Evolutionary conservation across 805 yeast species (phyloP).

Genomic region (Ogataea chonburiensis): DNA sequence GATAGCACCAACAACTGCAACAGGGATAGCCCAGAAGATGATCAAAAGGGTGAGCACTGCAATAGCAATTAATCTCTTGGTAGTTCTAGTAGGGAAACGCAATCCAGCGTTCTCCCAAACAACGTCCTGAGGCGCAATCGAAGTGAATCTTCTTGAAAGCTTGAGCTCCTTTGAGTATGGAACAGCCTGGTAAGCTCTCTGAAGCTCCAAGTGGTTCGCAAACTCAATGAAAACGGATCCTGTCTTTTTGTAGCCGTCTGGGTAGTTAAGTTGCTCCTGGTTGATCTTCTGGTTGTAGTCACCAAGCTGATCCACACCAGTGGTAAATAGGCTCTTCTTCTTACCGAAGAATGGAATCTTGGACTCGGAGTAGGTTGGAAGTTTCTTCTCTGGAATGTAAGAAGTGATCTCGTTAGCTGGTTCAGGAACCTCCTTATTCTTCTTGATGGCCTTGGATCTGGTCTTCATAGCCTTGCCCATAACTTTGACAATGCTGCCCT

Average conservation of each 20-base stretch:
- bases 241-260: conserved; percentile 47
- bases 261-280: conserved; percentile 52
- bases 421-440: conserved; percentile 52
- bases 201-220: conserved; percentile 81
- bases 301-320: conserved; percentile 64
- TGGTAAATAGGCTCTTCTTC: conserved; percentile 81
- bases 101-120: conserved; percentile 77
- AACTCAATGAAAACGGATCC: conserved; percentile 82
- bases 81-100: conserved; percentile 53
- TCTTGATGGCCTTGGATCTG: conserved; percentile 56
- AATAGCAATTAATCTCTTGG: conserved; percentile 57
- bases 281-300: conserved; percentile 67
- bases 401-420: conserved; percentile 56
- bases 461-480: conserved; percentile 58
- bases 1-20: conserved; percentile 93
- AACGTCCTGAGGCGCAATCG: conserved; percentile 77
- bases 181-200: conserved; percentile 82
- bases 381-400: conserved; percentile 69
- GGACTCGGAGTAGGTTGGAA: conserved; percentile 78
- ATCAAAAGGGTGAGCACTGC: conserved; percentile 65
- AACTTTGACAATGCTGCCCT: conserved; percentile 61
- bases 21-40: conserved; percentile 95
- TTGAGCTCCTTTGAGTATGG: conserved; percentile 50
- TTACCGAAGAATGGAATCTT: conserved; percentile 68
- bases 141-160: conserved; percentile 51